Conservation (phyloP, 2,329 filamentous ascomycete genomes). For the Venturia pyrina region DNA sequence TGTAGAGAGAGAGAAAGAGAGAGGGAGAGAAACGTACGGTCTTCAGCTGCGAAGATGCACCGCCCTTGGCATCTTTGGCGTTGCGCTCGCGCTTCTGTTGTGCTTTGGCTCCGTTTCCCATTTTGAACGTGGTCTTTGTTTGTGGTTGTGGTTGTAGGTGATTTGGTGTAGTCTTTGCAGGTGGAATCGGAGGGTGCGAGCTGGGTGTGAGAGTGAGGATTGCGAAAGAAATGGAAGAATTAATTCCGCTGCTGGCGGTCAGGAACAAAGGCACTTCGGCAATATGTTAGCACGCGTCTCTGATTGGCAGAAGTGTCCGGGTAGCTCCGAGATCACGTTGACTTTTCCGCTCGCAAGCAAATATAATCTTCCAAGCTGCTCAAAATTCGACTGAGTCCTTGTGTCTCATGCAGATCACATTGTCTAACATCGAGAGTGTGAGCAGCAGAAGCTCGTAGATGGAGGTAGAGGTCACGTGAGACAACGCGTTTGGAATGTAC, state of each 20-base stretch:
- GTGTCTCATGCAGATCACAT: too few species aligned
- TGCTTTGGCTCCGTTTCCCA: constrained; percentile 17
- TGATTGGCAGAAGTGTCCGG: too few species aligned
- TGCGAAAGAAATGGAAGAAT: background rate
- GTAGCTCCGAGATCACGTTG: too few species aligned
- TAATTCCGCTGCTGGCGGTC: background rate
- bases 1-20: background rate
- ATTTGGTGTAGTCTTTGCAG: background rate
- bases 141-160: background rate
- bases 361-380: too few species aligned
- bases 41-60: constrained; percentile 27
- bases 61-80: constrained; percentile 20
- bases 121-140: background rate
- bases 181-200: background rate
- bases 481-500: too few species aligned
- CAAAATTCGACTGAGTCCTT: too few species aligned
- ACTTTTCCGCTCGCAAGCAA: too few species aligned
- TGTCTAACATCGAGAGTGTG: too few species aligned
- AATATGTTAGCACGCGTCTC: too few species aligned
- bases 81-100: constrained; percentile 30
- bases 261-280: too few species aligned
- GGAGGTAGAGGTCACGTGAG: too few species aligned
- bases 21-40: constrained; percentile 18
- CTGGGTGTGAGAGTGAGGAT: background rate
- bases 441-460: too few species aligned